phyloP scores from a whole-genome alignment of 306 rosid genomes.

The Cucumis hystrix region DNA sequence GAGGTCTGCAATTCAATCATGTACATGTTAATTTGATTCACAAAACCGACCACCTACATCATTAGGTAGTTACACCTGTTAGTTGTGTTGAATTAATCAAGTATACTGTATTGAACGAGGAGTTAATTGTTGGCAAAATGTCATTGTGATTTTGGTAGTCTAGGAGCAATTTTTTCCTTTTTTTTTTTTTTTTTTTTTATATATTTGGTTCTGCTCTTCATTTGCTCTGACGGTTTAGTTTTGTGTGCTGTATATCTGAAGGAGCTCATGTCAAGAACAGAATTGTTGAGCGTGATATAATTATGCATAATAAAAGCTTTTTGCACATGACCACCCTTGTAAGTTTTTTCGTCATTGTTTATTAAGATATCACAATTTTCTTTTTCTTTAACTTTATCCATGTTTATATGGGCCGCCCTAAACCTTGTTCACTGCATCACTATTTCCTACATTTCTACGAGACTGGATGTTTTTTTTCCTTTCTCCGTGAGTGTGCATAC shows the following conservation, averaged over 20 bases:
- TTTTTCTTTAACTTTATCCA: background rate
- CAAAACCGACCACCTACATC: constrained; percentile 28
- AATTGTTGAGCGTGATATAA: constrained; percentile 48
- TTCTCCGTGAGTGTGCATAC: too few relatives aligned
- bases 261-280: constrained; percentile 30
- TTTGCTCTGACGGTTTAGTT: constrained; percentile 13
- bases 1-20: constrained; percentile 37
- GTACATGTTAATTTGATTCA: constrained; percentile 54
- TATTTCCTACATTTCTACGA: too few relatives aligned
- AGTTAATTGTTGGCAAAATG: constrained; percentile 37
- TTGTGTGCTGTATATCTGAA: constrained; percentile 43
- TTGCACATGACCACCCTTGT: background rate
- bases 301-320: constrained; percentile 25
- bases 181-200: too few relatives aligned
- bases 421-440: too few relatives aligned
- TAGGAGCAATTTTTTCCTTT: constrained; percentile 27
- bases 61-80: constrained; percentile 43
- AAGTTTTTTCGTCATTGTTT: background rate
- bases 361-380: background rate
- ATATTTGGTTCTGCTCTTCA: constrained; percentile 4
- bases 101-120: constrained; percentile 32
- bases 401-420: too few relatives aligned
- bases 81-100: constrained; percentile 41
- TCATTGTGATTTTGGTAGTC: constrained; percentile 70
- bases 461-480: too few relatives aligned